Base-by-base conservation (phyloP, 768 basidiomycete genomes). In the Sporobolomyces roseus region DNA sequence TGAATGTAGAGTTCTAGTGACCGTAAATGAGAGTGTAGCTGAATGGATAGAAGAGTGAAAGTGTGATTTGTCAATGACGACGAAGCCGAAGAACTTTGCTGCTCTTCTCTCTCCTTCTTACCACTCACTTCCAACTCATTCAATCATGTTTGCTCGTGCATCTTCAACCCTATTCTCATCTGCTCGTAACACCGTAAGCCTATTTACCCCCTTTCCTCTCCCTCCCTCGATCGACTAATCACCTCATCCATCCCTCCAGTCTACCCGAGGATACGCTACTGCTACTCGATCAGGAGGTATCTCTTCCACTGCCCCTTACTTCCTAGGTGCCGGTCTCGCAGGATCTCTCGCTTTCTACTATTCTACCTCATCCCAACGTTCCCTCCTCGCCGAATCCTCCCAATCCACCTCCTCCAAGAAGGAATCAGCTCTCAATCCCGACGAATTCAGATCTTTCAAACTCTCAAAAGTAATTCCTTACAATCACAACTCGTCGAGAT, bases 401-500 rank as follows among this genome's bases (percentile, higher is more conserved):
- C 51, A 68, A 7, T 49, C 65, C 43, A 51, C 61, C 50, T 25
- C 25, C 30, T 23, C 70, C 36, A 48, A 36, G 23, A 50, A 59
- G 30, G 66, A 53, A 9, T 52, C 59, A 6, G 55, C 63, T 32
- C 60, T 67, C 6, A 52, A 51, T n/a, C 63, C 51, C 23, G 62
- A 66, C 52, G 68, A 66, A 68, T 65, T 64, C 70, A 50, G 62
- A 48, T 85, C 90, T 77, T 88, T 96, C 79, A 87, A 86, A 77
- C 85, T 98, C 75, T 88, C 88, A 78, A 85, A 86, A 76, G 78
- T 81, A 29, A 78, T 64, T 23, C 48, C 63, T 30, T 96, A 94
- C 83, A 98, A 96, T 84, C 88, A 97, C 84, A 96, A 98, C 80
- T 88, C 91, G 19, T 82, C 90, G 36, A 85, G 84, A 86, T 92